Evolutionary conservation across 192 early-diverging fungal species (phyloP), one percentile per base, ranked within the genome.

Genomic region (Rhizophagus sp.): DNA sequence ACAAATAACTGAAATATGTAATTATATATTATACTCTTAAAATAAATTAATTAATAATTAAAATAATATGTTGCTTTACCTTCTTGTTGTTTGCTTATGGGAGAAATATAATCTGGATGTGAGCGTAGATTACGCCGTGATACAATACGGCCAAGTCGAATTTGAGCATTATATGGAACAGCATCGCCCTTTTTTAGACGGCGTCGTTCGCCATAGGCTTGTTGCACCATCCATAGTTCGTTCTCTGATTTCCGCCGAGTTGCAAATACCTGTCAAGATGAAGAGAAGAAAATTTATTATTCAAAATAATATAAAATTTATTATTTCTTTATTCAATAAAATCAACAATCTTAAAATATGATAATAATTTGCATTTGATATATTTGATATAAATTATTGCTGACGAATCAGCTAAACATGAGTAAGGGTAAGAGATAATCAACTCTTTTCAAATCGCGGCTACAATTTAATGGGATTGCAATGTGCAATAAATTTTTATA

Each of bases 121-220:
- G 89, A 90, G 75, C 90, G 89, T 64, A 90, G 62, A 73, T 90
- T 88, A 24, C 79, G 68, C 12, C 88, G 85, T 62, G 86, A 90
- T 76, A 84, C 71, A 9, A 84, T 44, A 71, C 89, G 88, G 39
- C 87, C 85, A 61, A 90, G 81, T 34, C 89, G 87, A 71, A 90
- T 84, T 77, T 85, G 76, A 1, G 82, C 85, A 39, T 86, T 86
- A 73, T 85, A 89, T 62, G 75, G 41, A 7, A 90, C 80, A 25
- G 81, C 80, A 13, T 84, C 82, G 22, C 84, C 89, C 3, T 83
- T 82, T 2, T 86, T 57, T 19, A 22, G 17, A 2, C 50, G 50
- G 4, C 50, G 50, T 57, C 50, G 13, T 19, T 57, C 50, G 76
- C 7, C 82, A 39, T 85, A 86, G 33, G 86, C 87, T 5, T 89